Evolutionary conservation across 2,329 filamentous ascomycete species (phyloP).

Genomic region (Phaeosphaeria sp.): DNA sequence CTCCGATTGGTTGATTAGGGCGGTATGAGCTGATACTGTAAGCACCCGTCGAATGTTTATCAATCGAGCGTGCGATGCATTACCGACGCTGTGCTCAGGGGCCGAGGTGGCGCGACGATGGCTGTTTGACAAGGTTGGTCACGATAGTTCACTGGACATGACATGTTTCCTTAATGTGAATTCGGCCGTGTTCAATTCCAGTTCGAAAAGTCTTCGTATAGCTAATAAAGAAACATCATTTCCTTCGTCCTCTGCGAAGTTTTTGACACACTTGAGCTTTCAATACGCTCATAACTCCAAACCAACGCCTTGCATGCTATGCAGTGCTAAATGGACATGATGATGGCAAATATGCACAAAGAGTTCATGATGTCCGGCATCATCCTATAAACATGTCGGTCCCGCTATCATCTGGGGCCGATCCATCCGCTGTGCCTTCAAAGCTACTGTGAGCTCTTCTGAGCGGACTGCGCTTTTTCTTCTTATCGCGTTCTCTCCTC

Average conservation of each 20-base stretch:
- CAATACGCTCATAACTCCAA: not conserved
- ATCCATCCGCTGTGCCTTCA: slow-evolving; percentile 19
- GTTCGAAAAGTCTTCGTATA: not conserved
- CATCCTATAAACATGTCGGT: slow-evolving; percentile 12
- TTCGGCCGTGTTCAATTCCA: too few species aligned
- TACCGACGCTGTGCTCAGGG: not conserved
- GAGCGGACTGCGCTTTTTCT: slow-evolving; percentile 37
- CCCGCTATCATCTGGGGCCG: slow-evolving; percentile 13
- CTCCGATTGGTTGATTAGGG: not conserved
- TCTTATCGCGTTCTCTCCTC: slow-evolving; percentile 14
- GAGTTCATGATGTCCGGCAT: slow-evolving; percentile 1
- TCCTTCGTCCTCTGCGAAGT: not conserved
- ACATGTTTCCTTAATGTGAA: too few species aligned
- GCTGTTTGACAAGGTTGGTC: not conserved
- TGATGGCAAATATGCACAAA: not conserved
- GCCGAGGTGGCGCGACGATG: not conserved
- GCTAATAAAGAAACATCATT: not conserved
- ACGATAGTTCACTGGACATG: not conserved
- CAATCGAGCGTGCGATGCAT: not conserved
- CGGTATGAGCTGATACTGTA: slow-evolving; percentile 7
- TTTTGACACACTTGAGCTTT: not conserved
- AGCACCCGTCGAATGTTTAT: slow-evolving; percentile 11
- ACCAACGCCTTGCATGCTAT: slow-evolving; percentile 5
- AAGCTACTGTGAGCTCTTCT: slow-evolving; percentile 40
- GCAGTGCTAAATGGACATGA: slow-evolving; percentile 4